Percentiles rank a stretch among this genome's conserved stretches.
phyloP scores from a whole-genome alignment of 2,329 filamentous ascomycete species.

The Xylogone sp. region DNA sequence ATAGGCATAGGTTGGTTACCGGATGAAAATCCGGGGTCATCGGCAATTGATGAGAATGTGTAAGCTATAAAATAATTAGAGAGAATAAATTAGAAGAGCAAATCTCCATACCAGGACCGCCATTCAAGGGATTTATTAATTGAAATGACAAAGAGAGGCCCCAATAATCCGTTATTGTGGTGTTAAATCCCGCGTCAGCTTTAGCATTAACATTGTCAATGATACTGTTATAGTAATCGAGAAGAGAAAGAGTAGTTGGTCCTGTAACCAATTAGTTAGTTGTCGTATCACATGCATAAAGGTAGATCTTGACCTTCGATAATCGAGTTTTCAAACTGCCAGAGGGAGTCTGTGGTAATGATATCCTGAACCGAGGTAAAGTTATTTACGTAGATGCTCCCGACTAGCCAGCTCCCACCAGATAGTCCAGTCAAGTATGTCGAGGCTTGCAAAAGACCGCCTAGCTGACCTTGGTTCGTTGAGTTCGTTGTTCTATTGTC shows the following conservation, averaged over 20 bases:
- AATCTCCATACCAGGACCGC: not conserved
- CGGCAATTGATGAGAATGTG: slow-evolving; percentile 18
- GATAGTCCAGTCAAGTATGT: slow-evolving; percentile 1
- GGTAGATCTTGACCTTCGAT: not conserved
- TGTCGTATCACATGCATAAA: no score
- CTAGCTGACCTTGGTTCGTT: not conserved
- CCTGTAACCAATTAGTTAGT: no score
- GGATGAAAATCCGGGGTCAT: no score
- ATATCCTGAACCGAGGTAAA: not conserved
- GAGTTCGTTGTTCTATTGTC: slow-evolving; percentile 1
- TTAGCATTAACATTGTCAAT: slow-evolving; percentile 17
- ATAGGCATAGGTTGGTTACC: no score
- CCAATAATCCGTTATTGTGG: slow-evolving; percentile 19
- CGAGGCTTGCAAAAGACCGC: not conserved
- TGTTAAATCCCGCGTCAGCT: slow-evolving; percentile 25
- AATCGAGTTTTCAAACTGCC: not conserved
- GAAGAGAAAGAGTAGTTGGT: no score
- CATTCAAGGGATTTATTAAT: slow-evolving; percentile 12
- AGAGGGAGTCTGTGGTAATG: not conserved
- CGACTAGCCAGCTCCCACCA: slow-evolving; percentile 1
- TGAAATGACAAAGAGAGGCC: slow-evolving; percentile 19
- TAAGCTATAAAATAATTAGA: slow-evolving; percentile 7
- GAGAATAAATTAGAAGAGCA: not conserved
- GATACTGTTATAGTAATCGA: slow-evolving; percentile 10
- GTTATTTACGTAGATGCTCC: not conserved